Percentiles rank a stretch among this genome's conserved stretches.
These are phyloP conservation scores for Marasmius tenuissimus DNA, from an alignment of 1,284 basidiomycete genomes.

Conservation along the genomic window DNA sequence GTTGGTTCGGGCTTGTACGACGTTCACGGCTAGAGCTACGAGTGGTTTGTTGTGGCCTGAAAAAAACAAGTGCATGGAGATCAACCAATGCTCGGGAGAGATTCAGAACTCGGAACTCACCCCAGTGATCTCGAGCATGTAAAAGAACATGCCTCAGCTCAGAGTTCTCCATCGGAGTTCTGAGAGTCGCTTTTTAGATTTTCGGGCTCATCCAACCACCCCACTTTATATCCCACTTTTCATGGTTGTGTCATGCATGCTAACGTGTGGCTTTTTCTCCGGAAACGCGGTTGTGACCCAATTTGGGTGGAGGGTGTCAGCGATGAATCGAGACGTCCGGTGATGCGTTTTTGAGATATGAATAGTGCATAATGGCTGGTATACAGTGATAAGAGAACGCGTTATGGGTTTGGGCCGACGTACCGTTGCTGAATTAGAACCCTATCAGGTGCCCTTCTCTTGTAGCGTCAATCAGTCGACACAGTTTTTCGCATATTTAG, in stretches of 20 bases:
- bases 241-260: too few species aligned
- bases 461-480: too few species aligned
- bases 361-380: not conserved
- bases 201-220: not conserved
- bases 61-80: not conserved
- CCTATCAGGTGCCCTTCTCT: too few species aligned
- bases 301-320: not conserved
- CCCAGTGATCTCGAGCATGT: not conserved
- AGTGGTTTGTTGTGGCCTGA: not conserved
- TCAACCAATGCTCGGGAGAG: not conserved
- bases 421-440: too few species aligned
- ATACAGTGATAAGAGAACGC: not conserved
- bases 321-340: not conserved
- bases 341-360: not conserved
- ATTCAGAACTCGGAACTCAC: not conserved
- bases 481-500: too few species aligned
- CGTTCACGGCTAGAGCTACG: not conserved
- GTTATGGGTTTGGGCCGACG: too few species aligned
- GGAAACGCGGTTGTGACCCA: not conserved
- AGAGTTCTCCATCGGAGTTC: not conserved
- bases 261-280: not conserved
- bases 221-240: too few species aligned
- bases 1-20: not conserved
- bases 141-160: not conserved
- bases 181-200: not conserved